Evolutionary conservation across 1,284 basidiomycete species (phyloP), one percentile per base, ranked within the genome.

Genomic region (Rhodotorula sp.): DNA sequence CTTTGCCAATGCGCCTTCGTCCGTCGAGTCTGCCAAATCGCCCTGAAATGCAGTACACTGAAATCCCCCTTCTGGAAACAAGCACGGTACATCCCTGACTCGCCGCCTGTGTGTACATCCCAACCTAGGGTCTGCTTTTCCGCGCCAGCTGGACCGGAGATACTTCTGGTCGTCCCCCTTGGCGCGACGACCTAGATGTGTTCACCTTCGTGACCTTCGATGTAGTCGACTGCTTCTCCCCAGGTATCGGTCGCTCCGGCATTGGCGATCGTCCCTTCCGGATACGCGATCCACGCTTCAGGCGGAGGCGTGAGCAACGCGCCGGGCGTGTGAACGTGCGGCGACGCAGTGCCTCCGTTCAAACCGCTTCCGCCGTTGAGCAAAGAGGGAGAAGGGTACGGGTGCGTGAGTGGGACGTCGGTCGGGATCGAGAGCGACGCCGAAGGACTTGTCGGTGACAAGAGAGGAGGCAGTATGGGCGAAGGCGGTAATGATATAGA

Each of bases 181-280:
- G 12, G 37, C 37, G 12, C 12, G 37, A 42, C 37, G 37, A 42
- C 37, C 24, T 53, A 58, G 22, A 37, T 42, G 22, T 42, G 37
- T 24, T 58, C 56, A 12, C 56, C 24, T 37, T 37, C 33, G 5
- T 58, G 37, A 4, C 42, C 56, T 6, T 58, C 56, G 22, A 58
- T n/a, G 22, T n/a, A 24, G 15, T 37, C 42, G 24, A 58, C 56
- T 17, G 56, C 56, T 15, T 58, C 56, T 7, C 56, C 42, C 56
- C 56, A 58, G 8, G 37, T 58, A 29, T 58, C 56, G 37, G 56
- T 58, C 37, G 56, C 56, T 17, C 56, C 56, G 22, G 37, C 37
- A 12, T 58, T 37, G 20, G 33, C 14, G 56, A 58, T 26, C 56
- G 37, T 42, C 37, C 24, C 37, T 18, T 54, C 53, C 22, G 53